Percentiles rank a stretch among this genome's conserved stretches.
phyloP scores from a whole-genome alignment of 495 filamentous ascomycete genomes.

The Hypomontagnella monticulosa region DNA sequence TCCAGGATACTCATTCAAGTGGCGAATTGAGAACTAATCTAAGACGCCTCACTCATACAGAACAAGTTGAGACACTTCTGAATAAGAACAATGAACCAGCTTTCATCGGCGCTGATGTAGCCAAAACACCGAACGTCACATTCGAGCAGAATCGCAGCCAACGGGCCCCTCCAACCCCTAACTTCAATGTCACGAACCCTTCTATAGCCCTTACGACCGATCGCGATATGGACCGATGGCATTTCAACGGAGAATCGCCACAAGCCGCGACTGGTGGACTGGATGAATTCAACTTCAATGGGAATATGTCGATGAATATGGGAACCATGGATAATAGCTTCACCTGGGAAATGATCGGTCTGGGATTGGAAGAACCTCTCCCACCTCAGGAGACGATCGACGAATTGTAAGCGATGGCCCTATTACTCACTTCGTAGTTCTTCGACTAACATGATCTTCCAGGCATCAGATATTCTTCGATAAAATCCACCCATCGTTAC shows the following conservation, averaged over 20 bases:
- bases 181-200: slow-evolving; percentile 58
- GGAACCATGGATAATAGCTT: slow-evolving; percentile 61
- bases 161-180: slow-evolving; percentile 48
- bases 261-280: slow-evolving; percentile 47
- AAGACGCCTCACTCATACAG: slow-evolving; percentile 56
- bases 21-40: slow-evolving; percentile 25
- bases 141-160: slow-evolving; percentile 49
- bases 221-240: slow-evolving; percentile 62
- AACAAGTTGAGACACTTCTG: slow-evolving; percentile 92
- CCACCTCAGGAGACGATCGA: slow-evolving; percentile 88
- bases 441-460: slow-evolving; percentile 33
- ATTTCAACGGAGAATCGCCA: slow-evolving; percentile 62
- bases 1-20: slow-evolving; percentile 8
- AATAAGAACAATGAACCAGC: slow-evolving; percentile 71
- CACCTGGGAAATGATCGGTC: slow-evolving; percentile 91
- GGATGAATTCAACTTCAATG: slow-evolving; percentile 62
- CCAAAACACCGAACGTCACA: slow-evolving; percentile 45
- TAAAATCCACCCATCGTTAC: slow-evolving; percentile 83
- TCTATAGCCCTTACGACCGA: slow-evolving; percentile 54
- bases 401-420: slow-evolving; percentile 73
- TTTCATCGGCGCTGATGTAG: slow-evolving; percentile 44
- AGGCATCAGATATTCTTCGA: slow-evolving; percentile 90
- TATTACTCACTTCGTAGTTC: neutral
- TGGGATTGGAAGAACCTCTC: slow-evolving; percentile 92
- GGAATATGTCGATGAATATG: slow-evolving; percentile 56